Evolutionary conservation across 129 eudicot species (phyloP), one percentile per base, ranked within the genome.

Genomic region (Heracleum sosnowskyi): DNA sequence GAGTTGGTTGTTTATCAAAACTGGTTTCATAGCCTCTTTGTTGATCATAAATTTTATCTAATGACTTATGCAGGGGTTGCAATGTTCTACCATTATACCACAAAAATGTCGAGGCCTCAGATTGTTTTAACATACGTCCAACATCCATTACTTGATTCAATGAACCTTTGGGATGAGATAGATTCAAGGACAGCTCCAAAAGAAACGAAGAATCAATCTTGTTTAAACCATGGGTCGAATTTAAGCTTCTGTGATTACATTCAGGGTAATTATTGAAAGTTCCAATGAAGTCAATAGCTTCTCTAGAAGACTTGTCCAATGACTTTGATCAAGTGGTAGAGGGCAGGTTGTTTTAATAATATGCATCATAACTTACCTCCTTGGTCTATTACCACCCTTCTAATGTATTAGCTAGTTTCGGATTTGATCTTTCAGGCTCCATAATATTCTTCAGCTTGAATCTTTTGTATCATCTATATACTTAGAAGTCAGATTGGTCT

Each of bases 211-310:
- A 83, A 24, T 93, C 90, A 39, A 82, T 79, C 82, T 81, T 88
- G 84, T 76, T 81, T 49, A 80, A 49, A 33, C 85, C 82, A 37
- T 40, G 51, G 78, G 88, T 83, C 29, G 84, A 37, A 20, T 69
- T 82, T 39, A 82, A 76, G 75, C 86, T 84, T 80, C 49, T 79
- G 66, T 81, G 69, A 72, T 79, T 85, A 37, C 89, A 31, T 73
- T 87, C 86, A 2, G 86, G 90, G 82, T 83, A 79, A 62, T 77
- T 90, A 75, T 87, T 87, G 68, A 91, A 88, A 39, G 96, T 81
- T 69, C 98, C 97, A 76, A 94, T 91, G 57, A 94, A 86, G 78
- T 94, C 98, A 51, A 91, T 91, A 79, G 93, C 97, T 74, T 89
- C 97, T 85, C 88, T 85, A 24, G 85, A 86, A 79, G 82, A 76